Evolutionary conservation across 2,329 filamentous ascomycete genomes (phyloP), one percentile per base, ranked within the genome.

Genomic region (Chaetomiaceae sp.): DNA sequence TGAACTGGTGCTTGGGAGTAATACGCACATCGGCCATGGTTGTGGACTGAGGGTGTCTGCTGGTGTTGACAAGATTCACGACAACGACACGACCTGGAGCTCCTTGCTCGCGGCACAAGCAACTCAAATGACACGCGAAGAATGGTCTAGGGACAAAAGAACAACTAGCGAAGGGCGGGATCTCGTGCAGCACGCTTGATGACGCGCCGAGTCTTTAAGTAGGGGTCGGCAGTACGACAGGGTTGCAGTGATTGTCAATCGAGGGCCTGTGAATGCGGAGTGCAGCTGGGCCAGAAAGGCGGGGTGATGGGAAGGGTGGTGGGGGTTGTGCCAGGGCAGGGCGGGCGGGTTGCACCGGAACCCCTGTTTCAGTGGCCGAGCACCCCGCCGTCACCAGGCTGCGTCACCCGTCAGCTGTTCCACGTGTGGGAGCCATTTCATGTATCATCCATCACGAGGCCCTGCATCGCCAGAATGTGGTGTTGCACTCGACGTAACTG

Each of bases 391-490:
- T 30, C 27, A 27, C 37, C 14, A 29, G 30, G 14, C 40, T 54
- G 34, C 38, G 48, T 53, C 48, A 54, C 43, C 21, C 40, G 37
- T 51, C 41, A 53, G 43, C 48, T 51, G 48, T 52, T 34, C 32
- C 36, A 47, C 41, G 34, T 57, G 59, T 59, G 59, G 49, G 50
- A 57, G 41, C 42, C 45, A 53, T 44, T 40, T 20, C 52, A 48
- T 45, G 34, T 51, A 37, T 34, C 29, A 34, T 44, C 36, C 20
- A 56, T 61, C 59, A 61, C 58, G 58, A 52, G 59, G 56, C 20
- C n/a, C 21, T 33, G 21, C 20, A 7, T 14, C 21, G 21, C 11
- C 18, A 45, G 18, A 5, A 23, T 25, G 13, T 18, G 27, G 42
- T 43, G 54, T 51, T 38, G 42, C 25, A 29, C n/a, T 27, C 30